Percentiles rank a stretch among this genome's conserved stretches.
These are phyloP conservation scores for Clavispora carvajalis DNA, from an alignment of 805 yeast species.

Conservation along the genomic window DNA sequence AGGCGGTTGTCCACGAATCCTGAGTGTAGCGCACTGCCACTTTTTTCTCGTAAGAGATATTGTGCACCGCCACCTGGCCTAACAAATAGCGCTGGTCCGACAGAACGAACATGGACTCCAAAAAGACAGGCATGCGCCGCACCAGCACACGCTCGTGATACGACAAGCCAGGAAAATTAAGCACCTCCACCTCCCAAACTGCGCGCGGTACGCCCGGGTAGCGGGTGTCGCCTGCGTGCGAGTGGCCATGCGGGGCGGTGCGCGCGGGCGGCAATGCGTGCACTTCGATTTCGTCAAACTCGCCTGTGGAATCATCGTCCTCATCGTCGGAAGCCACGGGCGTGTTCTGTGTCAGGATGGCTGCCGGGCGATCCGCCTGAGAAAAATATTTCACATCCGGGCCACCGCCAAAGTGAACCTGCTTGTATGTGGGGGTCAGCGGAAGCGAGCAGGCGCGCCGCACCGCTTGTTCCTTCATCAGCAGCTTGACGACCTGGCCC, in stretches of 20 bases:
- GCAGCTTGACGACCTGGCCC: conserved; percentile 55
- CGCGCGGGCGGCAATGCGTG: conserved; percentile 1
- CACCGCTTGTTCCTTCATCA: conserved; percentile 43
- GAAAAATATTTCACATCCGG: conserved; percentile 69
- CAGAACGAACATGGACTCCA: conserved; percentile 60
- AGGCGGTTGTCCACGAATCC: conserved; percentile 73
- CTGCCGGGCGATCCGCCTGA: conserved; percentile 68
- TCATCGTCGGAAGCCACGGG: conserved; percentile 35
- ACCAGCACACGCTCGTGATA: conserved; percentile 39
- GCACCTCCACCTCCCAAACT: conserved; percentile 42
- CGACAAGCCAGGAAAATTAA: conserved; percentile 41
- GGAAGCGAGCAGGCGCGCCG: conserved; percentile 35
- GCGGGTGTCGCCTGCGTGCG: conserved; percentile 10
- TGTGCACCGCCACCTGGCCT: conserved; percentile 78
- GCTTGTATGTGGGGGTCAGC: conserved; percentile 54
- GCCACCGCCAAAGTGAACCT: conserved; percentile 74
- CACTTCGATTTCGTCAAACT: conserved; percentile 19
- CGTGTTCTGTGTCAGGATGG: conserved; percentile 64
- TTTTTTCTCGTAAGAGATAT: conserved; percentile 61
- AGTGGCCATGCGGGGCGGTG: not conserved
- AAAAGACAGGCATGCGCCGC: conserved; percentile 40
- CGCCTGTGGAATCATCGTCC: not conserved
- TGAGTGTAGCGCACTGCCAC: conserved; percentile 70
- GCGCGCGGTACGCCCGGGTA: conserved; percentile 19
- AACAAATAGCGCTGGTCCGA: conserved; percentile 52